Evolutionary conservation across 129 eudicot genomes (phyloP).

Genomic region (Chrysanthemum lavandulifolium): DNA sequence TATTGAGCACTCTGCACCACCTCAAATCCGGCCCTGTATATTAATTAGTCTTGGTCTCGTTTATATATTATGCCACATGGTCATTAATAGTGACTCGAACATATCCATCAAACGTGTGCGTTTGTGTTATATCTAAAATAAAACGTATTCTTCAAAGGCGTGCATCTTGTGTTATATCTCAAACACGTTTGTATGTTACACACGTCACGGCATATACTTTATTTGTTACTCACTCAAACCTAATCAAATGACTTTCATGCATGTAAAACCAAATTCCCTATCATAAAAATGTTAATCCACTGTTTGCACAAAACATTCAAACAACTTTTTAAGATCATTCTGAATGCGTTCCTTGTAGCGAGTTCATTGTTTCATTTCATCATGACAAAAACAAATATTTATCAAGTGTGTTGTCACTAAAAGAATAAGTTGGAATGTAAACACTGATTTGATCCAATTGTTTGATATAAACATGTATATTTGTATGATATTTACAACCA

Average conservation of each 20-base stretch:
- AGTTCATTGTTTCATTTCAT: background rate
- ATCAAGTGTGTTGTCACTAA: background rate
- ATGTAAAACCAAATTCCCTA: background rate
- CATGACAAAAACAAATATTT: background rate
- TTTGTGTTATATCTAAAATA: background rate
- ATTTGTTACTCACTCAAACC: background rate
- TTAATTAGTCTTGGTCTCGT: background rate
- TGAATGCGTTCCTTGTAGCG: background rate
- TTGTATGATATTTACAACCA: constrained; percentile 26
- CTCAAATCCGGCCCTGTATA: too few species aligned
- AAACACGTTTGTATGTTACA: background rate
- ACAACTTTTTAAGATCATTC: background rate
- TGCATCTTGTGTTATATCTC: background rate
- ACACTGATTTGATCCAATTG: background rate
- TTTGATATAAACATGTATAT: constrained; percentile 21
- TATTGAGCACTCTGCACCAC: background rate
- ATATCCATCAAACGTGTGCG: constrained; percentile 8
- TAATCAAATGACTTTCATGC: constrained; percentile 2
- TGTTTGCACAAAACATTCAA: background rate
- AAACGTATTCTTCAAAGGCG: constrained; percentile 13
- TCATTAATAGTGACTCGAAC: constrained; percentile 10
- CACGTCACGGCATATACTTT: background rate
- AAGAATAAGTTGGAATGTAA: background rate
- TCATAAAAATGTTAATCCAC: background rate
- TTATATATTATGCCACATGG: background rate